These are phyloP conservation scores for Delonix regia DNA, from an alignment of 306 rosid species.

Conservation along the genomic window DNA sequence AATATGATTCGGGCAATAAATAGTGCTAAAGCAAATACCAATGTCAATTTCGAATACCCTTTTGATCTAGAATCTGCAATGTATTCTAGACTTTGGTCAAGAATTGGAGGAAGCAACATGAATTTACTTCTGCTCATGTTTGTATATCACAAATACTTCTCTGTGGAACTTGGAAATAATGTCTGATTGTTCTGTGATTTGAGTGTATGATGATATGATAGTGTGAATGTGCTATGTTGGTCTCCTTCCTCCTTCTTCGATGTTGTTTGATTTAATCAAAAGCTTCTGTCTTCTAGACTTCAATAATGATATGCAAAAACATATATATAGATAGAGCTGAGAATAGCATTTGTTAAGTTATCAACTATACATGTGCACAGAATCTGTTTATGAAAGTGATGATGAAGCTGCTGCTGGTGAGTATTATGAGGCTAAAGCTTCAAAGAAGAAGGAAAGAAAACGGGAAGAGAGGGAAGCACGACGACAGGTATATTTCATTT, in stretches of 20 bases:
- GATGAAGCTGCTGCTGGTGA: conserved; percentile 64
- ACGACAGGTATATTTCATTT: conserved; percentile 59
- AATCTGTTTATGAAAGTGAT: conserved; percentile 74
- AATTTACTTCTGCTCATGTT: background rate
- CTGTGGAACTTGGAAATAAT: conserved; percentile 9
- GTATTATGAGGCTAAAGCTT: conserved; percentile 58
- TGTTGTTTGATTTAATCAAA: background rate
- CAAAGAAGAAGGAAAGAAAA: conserved; percentile 77
- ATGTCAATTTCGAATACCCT: background rate
- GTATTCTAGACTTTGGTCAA: background rate
- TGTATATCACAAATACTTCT: background rate
- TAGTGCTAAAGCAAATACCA: background rate
- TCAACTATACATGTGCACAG: conserved; percentile 48
- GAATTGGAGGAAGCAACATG: conserved; percentile 1
- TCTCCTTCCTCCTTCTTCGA: background rate
- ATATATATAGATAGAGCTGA: background rate
- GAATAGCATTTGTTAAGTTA: conserved; percentile 32
- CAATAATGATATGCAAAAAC: background rate
- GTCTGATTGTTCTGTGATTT: conserved; percentile 19
- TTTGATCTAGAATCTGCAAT: background rate
- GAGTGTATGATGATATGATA: background rate
- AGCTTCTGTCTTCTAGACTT: background rate
- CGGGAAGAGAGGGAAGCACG: conserved; percentile 92
- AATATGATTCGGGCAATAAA: conserved; percentile 12
- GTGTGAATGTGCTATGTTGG: background rate